Evolutionary conservation across 2,329 filamentous ascomycete genomes (phyloP).

Genomic region (Apiospora phragmitis): DNA sequence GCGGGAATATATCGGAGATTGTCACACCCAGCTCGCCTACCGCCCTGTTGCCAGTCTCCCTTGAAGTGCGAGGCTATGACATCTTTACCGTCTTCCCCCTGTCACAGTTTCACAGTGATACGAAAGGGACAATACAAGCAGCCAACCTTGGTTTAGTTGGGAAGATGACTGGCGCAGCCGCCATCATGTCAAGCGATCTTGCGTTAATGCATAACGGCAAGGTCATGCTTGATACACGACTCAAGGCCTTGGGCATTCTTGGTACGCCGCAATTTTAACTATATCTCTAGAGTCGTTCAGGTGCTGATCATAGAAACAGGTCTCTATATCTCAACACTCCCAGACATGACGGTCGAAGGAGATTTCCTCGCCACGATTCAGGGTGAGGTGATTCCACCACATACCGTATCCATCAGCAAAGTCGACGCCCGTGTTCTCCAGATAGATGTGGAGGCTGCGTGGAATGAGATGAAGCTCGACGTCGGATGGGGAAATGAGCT

Average conservation of each 20-base stretch:
- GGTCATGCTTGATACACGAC: conserved; percentile 63
- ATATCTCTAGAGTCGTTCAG: background rate
- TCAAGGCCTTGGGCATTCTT: conserved; percentile 79
- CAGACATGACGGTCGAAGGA: conserved; percentile 57
- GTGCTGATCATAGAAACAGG: conserved; percentile 44
- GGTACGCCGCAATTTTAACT: conserved; percentile 45
- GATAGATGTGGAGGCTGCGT: conserved; percentile 76
- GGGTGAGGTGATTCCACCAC: conserved; percentile 65
- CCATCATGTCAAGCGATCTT: conserved; percentile 65
- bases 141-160: conserved; percentile 76
- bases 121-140: conserved; percentile 47
- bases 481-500: conserved; percentile 82
- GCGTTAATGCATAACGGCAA: conserved; percentile 55
- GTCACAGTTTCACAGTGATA: conserved; percentile 51
- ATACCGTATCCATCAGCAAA: conserved; percentile 62
- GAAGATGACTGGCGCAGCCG: conserved; percentile 89
- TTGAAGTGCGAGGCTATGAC: conserved; percentile 72
- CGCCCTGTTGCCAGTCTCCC: conserved; percentile 60
- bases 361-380: conserved; percentile 76
- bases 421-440: conserved; percentile 64
- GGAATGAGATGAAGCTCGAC: conserved; percentile 70
- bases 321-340: conserved; percentile 73
- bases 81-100: conserved; percentile 77
- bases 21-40: conserved; percentile 44
- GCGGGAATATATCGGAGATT: conserved; percentile 59